phyloP scores from a whole-genome alignment of 129 eudicot species.

The Centaurea solstitialis region DNA sequence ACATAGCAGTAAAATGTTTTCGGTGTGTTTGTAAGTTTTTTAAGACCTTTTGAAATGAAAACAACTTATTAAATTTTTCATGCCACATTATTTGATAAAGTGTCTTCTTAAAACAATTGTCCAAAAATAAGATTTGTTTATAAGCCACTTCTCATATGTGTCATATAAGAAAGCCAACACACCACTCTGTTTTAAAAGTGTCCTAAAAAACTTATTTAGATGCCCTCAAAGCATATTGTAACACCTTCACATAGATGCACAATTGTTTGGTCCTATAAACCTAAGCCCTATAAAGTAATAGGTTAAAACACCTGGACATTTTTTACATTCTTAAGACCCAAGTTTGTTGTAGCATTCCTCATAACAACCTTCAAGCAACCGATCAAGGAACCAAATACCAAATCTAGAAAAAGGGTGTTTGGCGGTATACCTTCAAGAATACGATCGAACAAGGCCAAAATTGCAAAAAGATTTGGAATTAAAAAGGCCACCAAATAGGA shows the following conservation, averaged over 20 bases:
- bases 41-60: not conserved
- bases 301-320: not conserved
- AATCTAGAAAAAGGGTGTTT: constrained; percentile 3
- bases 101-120: not conserved
- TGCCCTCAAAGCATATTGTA: too few relatives aligned
- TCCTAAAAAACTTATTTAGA: not conserved
- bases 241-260: not conserved
- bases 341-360: not conserved
- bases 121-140: not conserved
- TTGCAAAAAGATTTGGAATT: constrained; percentile 78
- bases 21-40: not conserved
- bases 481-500: constrained; percentile 81
- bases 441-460: constrained; percentile 81
- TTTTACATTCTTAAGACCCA: not conserved
- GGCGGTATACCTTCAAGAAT: constrained; percentile 40
- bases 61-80: not conserved
- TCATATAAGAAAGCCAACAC: not conserved
- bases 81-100: not conserved
- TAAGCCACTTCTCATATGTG: too few relatives aligned
- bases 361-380: not conserved
- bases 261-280: not conserved
- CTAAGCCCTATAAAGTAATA: too few relatives aligned
- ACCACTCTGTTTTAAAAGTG: too few relatives aligned
- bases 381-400: constrained; percentile 8
- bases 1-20: too few relatives aligned